Percentiles rank a stretch among this genome's conserved stretches.
Conservation (phyloP, 495 filamentous ascomycete genomes). For the Parathielavia hyrcaniae region DNA sequence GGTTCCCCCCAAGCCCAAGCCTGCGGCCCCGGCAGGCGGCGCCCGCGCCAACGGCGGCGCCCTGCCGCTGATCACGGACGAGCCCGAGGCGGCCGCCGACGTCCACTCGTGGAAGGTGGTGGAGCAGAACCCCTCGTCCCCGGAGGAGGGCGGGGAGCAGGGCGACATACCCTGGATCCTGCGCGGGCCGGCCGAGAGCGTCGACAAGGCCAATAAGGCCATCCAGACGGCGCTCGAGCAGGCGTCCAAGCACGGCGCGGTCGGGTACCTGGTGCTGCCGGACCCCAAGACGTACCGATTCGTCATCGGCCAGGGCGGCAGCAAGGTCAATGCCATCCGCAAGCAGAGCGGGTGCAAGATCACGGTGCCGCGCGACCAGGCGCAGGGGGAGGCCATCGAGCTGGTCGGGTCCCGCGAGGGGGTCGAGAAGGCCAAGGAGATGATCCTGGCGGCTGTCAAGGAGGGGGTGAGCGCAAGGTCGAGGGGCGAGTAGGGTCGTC, state of each 20-base stretch:
- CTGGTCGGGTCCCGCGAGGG: constrained; percentile 72
- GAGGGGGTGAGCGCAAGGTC: constrained; percentile 32
- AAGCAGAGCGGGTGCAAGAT: constrained; percentile 89
- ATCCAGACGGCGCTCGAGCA: constrained; percentile 64
- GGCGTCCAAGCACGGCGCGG: constrained; percentile 63
- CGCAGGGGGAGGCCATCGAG: constrained; percentile 77
- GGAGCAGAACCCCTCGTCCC: constrained; percentile 45
- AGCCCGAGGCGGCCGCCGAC: constrained; percentile 53
- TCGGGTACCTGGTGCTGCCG: constrained; percentile 81
- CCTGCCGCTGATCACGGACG: constrained; percentile 86
- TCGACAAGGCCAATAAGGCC: constrained; percentile 67
- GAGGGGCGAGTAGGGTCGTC: too few species aligned
- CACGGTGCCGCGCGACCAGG: constrained; percentile 77
- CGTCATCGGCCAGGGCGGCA: constrained; percentile 83
- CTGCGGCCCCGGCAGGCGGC: constrained; percentile 40
- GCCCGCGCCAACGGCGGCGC: constrained; percentile 48
- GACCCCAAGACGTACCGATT: constrained; percentile 85
- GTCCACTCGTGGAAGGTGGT: constrained; percentile 75
- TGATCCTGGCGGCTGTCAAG: constrained; percentile 76
- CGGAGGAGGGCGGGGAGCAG: too few species aligned
- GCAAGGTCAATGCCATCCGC: constrained; percentile 85
- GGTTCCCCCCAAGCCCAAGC: constrained; percentile 61
- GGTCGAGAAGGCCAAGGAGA: constrained; percentile 78
- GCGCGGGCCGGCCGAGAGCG: constrained; percentile 64
- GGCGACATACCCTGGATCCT: constrained; percentile 90